A percentile compares a stretch with the other conserved stretches of the same genome.
Evolutionary conservation across 768 basidiomycete genomes (phyloP).

Genomic region (Mycena floridula): DNA sequence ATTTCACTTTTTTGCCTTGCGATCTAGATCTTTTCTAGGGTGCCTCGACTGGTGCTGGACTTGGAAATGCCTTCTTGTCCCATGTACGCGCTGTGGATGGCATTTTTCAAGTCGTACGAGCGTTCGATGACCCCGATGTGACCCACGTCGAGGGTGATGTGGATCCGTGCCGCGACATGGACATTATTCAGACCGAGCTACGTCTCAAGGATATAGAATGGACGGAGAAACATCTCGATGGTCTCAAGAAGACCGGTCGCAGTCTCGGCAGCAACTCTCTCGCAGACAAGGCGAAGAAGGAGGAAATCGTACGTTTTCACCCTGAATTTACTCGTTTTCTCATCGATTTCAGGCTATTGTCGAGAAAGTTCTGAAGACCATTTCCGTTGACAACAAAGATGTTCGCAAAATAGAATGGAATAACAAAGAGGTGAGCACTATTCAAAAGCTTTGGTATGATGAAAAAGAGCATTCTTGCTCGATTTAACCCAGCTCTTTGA

Average conservation of each 20-base stretch:
- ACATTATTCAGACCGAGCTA: constrained; percentile 92
- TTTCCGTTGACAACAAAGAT: constrained; percentile 81
- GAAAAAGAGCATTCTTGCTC: constrained; percentile 77
- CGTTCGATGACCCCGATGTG: constrained; percentile 99
- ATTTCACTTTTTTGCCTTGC: background rate
- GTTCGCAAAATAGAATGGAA: constrained; percentile 91
- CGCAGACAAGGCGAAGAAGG: constrained; percentile 93
- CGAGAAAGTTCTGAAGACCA: constrained; percentile 75
- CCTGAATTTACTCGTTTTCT: constrained; percentile 9
- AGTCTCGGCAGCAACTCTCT: constrained; percentile 69
- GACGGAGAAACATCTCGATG: constrained; percentile 88
- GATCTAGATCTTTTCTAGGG: constrained; percentile 41
- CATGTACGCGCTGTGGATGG: constrained; percentile 98
- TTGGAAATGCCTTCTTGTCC: constrained; percentile 96
- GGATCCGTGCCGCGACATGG: constrained; percentile 93
- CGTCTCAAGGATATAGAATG: constrained; percentile 98
- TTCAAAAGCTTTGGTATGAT: constrained; percentile 27
- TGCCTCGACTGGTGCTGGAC: constrained; percentile 95
- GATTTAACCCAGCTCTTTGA: constrained; percentile 87
- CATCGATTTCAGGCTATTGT: constrained; percentile 55
- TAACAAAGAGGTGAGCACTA: constrained; percentile 83
- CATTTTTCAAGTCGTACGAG: constrained; percentile 97
- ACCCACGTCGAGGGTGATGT: constrained; percentile 99
- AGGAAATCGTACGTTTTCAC: constrained; percentile 69
- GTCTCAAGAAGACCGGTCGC: constrained; percentile 66